A percentile compares a stretch with the other conserved stretches of the same genome.
Evolutionary conservation across 495 filamentous ascomycete genomes (phyloP).

Genomic region (Neurospora hispaniola): DNA sequence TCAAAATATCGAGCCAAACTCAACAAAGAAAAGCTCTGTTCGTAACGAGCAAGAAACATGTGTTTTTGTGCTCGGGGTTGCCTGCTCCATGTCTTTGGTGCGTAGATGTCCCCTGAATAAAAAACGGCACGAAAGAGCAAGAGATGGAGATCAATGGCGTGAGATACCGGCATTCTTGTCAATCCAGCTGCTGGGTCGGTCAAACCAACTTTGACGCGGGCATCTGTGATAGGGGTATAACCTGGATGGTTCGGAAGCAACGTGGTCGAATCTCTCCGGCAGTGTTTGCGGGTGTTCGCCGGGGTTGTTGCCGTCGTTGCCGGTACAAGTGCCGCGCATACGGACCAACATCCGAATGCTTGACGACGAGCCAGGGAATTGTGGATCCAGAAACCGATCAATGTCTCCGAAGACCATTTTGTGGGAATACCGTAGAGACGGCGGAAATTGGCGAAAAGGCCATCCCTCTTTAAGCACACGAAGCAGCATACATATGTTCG

Average conservation of each 20-base stretch:
- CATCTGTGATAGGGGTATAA: background rate
- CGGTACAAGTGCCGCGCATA: background rate
- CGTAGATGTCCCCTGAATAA: background rate
- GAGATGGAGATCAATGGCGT: background rate
- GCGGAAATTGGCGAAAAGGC: no score
- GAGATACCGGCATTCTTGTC: background rate
- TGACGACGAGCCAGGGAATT: background rate
- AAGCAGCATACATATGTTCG: no score
- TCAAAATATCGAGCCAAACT: background rate
- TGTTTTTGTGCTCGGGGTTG: background rate
- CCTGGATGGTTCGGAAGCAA: background rate
- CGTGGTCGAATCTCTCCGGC: background rate
- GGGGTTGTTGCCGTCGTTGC: background rate
- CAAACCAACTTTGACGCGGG: background rate
- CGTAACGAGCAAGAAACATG: background rate
- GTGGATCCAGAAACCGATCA: background rate
- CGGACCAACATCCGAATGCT: background rate
- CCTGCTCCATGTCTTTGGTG: background rate
- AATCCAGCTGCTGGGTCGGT: background rate
- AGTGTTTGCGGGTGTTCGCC: background rate
- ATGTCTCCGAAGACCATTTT: background rate
- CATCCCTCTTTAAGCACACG: no score
- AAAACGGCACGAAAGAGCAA: background rate
- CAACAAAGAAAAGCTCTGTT: background rate
- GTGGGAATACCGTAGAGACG: no score